These are phyloP conservation scores for Alternaria sp. DNA, from an alignment of 2,329 filamentous ascomycete genomes.

Conservation along the genomic window DNA sequence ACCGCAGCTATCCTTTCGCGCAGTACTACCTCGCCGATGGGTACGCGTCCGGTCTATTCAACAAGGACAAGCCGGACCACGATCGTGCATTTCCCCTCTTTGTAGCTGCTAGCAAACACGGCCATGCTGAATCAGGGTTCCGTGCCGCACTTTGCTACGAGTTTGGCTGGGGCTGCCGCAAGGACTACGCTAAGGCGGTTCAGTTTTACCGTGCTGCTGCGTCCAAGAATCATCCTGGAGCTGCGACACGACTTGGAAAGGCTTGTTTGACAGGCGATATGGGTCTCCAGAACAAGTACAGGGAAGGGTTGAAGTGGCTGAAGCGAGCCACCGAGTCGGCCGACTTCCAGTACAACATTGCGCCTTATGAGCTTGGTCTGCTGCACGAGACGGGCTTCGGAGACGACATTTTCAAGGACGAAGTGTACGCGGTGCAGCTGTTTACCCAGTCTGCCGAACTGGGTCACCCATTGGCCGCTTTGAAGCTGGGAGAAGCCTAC, in stretches of 20 bases:
- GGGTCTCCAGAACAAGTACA: slow-evolving; percentile 80
- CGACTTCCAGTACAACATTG: slow-evolving; percentile 89
- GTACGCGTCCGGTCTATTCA: slow-evolving; percentile 92
- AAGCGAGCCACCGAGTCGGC: slow-evolving; percentile 91
- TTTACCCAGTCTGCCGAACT: slow-evolving; percentile 94
- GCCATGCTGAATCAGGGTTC: slow-evolving; percentile 94
- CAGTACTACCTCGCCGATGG: slow-evolving; percentile 98
- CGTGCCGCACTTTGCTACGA: slow-evolving; percentile 94
- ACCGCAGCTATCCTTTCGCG: slow-evolving; percentile 91
- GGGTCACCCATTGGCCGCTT: slow-evolving; percentile 84
- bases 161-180: slow-evolving; percentile 94
- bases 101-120: slow-evolving; percentile 91
- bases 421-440: slow-evolving; percentile 87
- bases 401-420: slow-evolving; percentile 91
- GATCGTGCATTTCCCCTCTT: slow-evolving; percentile 93
- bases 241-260: slow-evolving; percentile 89
- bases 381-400: slow-evolving; percentile 94
- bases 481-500: slow-evolving; percentile 92
- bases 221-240: slow-evolving; percentile 92
- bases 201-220: slow-evolving; percentile 92
- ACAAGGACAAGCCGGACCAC: slow-evolving; percentile 90
- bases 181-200: slow-evolving; percentile 87
- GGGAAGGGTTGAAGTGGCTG: slow-evolving; percentile 94
- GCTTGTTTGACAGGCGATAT: slow-evolving; percentile 90
- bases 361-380: slow-evolving; percentile 86